Evolutionary conservation across 768 basidiomycete species (phyloP), one percentile per base, ranked within the genome.

Genomic region (Lentinula lateritia): DNA sequence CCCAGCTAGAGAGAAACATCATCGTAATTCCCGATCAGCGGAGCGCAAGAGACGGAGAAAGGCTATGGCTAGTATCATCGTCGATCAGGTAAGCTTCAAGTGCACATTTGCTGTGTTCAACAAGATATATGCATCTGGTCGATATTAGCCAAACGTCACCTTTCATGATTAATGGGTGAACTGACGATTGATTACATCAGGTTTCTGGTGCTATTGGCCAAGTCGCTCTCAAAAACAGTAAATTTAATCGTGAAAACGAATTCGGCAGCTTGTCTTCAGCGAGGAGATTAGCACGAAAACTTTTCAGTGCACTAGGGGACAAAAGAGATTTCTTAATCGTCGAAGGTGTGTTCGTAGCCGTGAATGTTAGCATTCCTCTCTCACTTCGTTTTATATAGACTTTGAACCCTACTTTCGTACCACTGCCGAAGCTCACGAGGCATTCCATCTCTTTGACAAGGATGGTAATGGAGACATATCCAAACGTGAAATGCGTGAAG

Each of bases 401-500:
- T 92, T 92, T 68, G 77, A 83, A 66, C 90, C 90, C 0, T 92
- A 91, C 69, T 92, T 92, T 72, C 80, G 78, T 43, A 80, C 83
- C 0, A 83, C 83, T 35, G 75, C 81, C n/a, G 90, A 92, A 67
- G 90, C 90, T 85, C 82, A 87, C 61, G 83, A 81, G 32, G 88
- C 87, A 9, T 92, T 92, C 64, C 73, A 76, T 12, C 64, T 90
- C 6, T 92, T 92, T 63, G 90, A 92, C 69, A 88, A 86, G 69
- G 90, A 92, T 69, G 85, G 80, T n/a, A 93, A 93, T 67, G 91
- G 90, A 9, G 90, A 92, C 65, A 88, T 92, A 52, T 80, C 78
- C 2, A 91, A 86, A 69, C 78, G 75, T 18, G 91, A 93, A 72
- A 93, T 92, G 89, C 82, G 91, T 38, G 88, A 90, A 67, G 88